Percentiles rank a stretch among this genome's conserved stretches.
Conservation (phyloP, 1,139 yeast genomes). For the Blastobotrys raffinosifermentans region DNA sequence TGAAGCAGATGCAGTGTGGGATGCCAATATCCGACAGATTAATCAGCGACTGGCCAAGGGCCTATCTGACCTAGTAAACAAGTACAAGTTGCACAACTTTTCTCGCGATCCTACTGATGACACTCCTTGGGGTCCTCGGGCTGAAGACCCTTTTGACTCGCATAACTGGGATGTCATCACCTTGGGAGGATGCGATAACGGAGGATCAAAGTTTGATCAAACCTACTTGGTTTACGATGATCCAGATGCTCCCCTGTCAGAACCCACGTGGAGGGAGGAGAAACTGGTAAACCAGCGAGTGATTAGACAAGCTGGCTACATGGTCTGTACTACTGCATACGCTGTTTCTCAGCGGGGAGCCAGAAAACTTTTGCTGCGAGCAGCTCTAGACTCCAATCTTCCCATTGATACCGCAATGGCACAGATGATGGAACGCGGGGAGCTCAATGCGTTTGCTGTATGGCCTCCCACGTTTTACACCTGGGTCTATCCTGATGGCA, state of each 20-base stretch:
- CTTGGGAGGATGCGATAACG: constrained; percentile 5
- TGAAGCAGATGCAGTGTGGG: constrained; percentile 9
- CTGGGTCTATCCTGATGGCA: constrained; percentile 14
- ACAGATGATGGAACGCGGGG: constrained; percentile 9
- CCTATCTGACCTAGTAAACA: background rate
- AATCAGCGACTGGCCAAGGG: constrained; percentile 4
- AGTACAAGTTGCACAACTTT: background rate
- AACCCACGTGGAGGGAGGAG: constrained; percentile 4
- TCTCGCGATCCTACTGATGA: background rate
- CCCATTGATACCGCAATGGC: constrained; percentile 18
- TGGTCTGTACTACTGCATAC: constrained; percentile 19
- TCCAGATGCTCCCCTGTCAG: constrained; percentile 10
- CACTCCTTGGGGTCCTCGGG: background rate
- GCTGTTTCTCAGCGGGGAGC: constrained; percentile 18
- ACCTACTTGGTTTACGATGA: constrained; percentile 10
- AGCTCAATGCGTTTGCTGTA: constrained; percentile 13
- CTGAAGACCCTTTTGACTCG: constrained; percentile 1
- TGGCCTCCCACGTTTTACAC: constrained; percentile 16
- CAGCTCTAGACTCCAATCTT: constrained; percentile 13
- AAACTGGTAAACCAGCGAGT: constrained; percentile 9
- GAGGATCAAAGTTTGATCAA: constrained; percentile 1
- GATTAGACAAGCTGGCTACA: constrained; percentile 8
- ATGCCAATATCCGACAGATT: constrained; percentile 7
- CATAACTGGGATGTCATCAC: constrained; percentile 6
- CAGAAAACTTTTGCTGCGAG: constrained; percentile 14